phyloP scores from a whole-genome alignment of 2,329 filamentous ascomycete genomes.

The Fusarium humuli region DNA sequence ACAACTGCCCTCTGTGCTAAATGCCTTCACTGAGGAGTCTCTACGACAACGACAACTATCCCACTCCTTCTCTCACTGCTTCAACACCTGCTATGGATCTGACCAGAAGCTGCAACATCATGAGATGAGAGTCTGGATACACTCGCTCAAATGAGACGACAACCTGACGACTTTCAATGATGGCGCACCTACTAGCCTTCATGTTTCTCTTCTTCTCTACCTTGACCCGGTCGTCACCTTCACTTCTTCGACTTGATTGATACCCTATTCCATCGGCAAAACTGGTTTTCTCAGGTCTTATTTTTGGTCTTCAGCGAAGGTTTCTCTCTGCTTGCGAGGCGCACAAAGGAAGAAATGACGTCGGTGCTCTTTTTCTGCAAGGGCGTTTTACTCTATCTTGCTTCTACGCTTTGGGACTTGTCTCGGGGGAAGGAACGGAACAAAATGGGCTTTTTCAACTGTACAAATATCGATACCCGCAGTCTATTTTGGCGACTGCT shows the following conservation, averaged over 20 bases:
- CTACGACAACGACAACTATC: constrained; percentile 2
- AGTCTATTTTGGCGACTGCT: constrained; percentile 24
- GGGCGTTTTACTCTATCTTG: constrained; percentile 7
- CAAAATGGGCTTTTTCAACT: constrained; percentile 14
- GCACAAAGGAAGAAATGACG: constrained; percentile 27
- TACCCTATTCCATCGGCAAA: constrained; percentile 16
- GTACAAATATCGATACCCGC: constrained; percentile 41
- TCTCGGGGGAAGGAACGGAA: constrained; percentile 15
- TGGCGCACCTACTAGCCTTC: constrained; percentile 1
- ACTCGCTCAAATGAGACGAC: constrained; percentile 13
- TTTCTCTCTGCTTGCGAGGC: constrained; percentile 15
- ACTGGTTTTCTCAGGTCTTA: constrained; percentile 2
- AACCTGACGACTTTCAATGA: constrained; percentile 32
- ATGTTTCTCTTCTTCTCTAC: neutral
- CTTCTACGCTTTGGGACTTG: constrained; percentile 26
- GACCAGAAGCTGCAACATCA: neutral
- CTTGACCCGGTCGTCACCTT: constrained; percentile 17
- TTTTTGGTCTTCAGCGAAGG: neutral
- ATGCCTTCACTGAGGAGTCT: constrained; percentile 16
- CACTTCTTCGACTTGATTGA: constrained; percentile 29
- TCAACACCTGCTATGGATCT: neutral
- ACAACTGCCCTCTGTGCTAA: constrained; percentile 56
- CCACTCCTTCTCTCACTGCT: neutral
- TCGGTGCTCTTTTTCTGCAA: neutral
- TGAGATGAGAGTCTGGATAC: constrained; percentile 18